A percentile compares a stretch with the other conserved stretches of the same genome.
Conservation (phyloP, 179 eudicot genomes). For the Spinacia oleracea region DNA sequence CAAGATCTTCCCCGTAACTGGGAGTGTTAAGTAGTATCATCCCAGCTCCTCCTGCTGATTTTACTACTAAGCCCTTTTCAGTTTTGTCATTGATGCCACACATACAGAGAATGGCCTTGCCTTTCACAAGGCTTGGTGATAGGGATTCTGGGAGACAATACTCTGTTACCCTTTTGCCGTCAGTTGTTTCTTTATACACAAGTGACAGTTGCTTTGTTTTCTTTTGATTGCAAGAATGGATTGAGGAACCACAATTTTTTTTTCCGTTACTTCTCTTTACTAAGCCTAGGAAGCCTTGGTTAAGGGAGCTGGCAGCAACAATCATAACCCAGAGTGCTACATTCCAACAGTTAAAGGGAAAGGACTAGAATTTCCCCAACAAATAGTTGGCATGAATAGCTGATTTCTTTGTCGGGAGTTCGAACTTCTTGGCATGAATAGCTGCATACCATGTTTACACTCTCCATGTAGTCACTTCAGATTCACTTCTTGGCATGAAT, state of each 20-base stretch:
- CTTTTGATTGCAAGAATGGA: constrained; percentile 41
- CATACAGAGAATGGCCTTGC: constrained; percentile 58
- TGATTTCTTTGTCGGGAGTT: too few species aligned
- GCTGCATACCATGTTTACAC: too few species aligned
- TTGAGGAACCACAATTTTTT: constrained; percentile 44
- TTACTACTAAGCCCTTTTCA: too few species aligned
- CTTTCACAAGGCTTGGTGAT: constrained; percentile 37
- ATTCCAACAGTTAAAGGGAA: constrained; percentile 46
- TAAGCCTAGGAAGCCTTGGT: constrained; percentile 43
- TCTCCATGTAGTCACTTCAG: too few species aligned
- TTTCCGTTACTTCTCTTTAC: constrained; percentile 50
- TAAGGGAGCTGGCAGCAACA: constrained; percentile 58
- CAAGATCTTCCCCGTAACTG: too few species aligned
- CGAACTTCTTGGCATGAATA: too few species aligned
- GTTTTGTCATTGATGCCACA: too few species aligned
- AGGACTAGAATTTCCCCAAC: constrained; percentile 77
- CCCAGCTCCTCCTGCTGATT: too few species aligned
- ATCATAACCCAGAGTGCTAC: constrained; percentile 67
- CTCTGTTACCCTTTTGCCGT: constrained; percentile 33
- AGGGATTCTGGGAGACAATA: constrained; percentile 46
- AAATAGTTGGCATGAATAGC: too few species aligned
- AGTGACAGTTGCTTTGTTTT: too few species aligned
- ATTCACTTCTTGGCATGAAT: too few species aligned
- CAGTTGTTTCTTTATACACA: constrained; percentile 48
- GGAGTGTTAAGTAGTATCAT: too few species aligned